Base-by-base conservation (phyloP, 768 basidiomycete species). In the Phylloporus scabripes region DNA sequence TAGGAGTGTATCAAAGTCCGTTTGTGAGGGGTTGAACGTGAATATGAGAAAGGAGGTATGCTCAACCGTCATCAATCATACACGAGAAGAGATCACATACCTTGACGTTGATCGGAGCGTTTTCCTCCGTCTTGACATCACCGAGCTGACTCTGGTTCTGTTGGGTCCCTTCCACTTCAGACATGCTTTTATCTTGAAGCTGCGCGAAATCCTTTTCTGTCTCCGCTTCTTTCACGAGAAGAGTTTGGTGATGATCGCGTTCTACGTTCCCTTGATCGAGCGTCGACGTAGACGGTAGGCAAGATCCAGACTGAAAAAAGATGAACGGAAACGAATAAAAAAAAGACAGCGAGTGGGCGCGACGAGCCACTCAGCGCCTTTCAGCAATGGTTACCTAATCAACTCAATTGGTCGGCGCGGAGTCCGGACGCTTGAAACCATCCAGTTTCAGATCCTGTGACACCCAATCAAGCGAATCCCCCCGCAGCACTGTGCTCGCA, bases 81-180 rank as follows among this genome's bases (percentile, higher is more conserved):
- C 3, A 9, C 8, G 36, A 23, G 2, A 36, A 24, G 20, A 9
- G 29, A 47, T 20, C 26, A n/a, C 76, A 42, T 52, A 87, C 87
- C 79, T 86, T 89, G 67, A 90, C 80, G 61, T 87, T 89, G 63
- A 90, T 89, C 29, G 87, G 78, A 12, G 77, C 70, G 56, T 80
- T 79, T 8, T 74, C 66, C 54, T 82, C 83, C 20, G 65, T 28
- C 66, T 87, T 85, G 51, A 76, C 36, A 26, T 46, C 45, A 20
- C 20, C 65, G 17, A 76, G 74, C 6, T 70, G 63, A 14, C 14
- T 26, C 44, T 76, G 71, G 36, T 63, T 63, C 41, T 57, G 58
- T 20, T 58, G 52, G 33, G 40, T 29, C 14, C 26, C 17, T 21
- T 59, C 58, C 17, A 44, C 11, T 9, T 50, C 55, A 14, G 55